These are phyloP conservation scores for Raffaelea arxii DNA, from an alignment of 2,329 filamentous ascomycete species.

Conservation along the genomic window DNA sequence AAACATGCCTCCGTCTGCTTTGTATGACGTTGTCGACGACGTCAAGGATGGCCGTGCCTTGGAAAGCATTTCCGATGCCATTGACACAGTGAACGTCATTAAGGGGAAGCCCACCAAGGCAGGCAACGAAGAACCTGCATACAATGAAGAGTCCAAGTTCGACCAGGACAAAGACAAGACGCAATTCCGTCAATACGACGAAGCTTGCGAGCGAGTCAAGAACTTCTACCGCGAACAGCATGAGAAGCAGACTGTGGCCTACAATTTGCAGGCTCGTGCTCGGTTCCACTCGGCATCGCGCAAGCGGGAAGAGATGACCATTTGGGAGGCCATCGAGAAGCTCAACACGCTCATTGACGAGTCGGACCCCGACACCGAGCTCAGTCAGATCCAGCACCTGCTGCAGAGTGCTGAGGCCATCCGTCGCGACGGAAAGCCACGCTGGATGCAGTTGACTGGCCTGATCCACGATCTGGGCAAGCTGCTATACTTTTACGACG, in stretches of 20 bases:
- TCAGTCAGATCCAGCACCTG: conserved; percentile 83
- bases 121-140: conserved; percentile 4
- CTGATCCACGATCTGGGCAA: conserved; percentile 75
- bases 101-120: conserved; percentile 13
- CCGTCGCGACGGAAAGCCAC: conserved; percentile 70
- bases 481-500: conserved; percentile 70
- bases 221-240: conserved; percentile 72
- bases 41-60: conserved; percentile 17
- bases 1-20: conserved; percentile 22
- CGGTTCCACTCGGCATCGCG: conserved; percentile 57
- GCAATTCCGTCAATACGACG: conserved; percentile 59
- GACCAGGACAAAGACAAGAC: conserved; percentile 24
- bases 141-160: conserved; percentile 16
- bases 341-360: conserved; percentile 86
- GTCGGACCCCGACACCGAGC: conserved; percentile 78
- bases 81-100: conserved; percentile 24
- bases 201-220: conserved; percentile 75
- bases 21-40: conserved; percentile 14
- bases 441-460: conserved; percentile 73
- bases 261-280: conserved; percentile 74
- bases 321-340: conserved; percentile 90
- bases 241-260: conserved; percentile 66
- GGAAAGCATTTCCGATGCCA: conserved; percentile 24
- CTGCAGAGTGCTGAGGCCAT: conserved; percentile 86
- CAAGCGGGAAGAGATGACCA: conserved; percentile 59